Evolutionary conservation across 371 early-diverging fungal species (phyloP).

Genomic region (Apophysomyces sp.): DNA sequence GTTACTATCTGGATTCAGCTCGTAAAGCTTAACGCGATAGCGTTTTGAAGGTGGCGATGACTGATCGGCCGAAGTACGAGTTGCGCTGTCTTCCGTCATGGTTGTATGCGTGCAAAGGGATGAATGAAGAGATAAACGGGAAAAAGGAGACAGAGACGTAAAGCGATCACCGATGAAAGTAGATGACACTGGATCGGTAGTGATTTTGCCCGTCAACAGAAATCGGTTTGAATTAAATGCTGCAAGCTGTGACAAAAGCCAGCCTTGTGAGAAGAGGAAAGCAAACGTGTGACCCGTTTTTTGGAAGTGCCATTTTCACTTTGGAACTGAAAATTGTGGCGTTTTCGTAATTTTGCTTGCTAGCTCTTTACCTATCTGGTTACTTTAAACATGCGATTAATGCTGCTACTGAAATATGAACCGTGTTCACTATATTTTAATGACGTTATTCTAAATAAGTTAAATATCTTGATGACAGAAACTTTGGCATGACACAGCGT

Average conservation of each 20-base stretch:
- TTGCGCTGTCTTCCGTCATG: conserved; percentile 7
- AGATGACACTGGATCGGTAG: conserved; percentile 1
- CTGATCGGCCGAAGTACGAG: neutral
- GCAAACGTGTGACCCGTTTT: neutral
- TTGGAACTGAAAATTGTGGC: no score
- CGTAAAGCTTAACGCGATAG: conserved; percentile 79
- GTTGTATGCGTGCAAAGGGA: neutral
- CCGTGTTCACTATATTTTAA: no score
- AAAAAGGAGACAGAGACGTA: neutral
- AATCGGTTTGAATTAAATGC: neutral
- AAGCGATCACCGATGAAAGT: neutral
- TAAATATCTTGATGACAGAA: no score
- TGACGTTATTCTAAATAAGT: no score
- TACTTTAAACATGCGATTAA: no score
- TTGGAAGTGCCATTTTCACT: no score
- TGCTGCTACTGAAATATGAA: no score
- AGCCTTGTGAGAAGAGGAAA: neutral
- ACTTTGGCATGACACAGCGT: no score
- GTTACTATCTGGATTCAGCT: conserved; percentile 57
- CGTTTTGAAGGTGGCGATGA: conserved; percentile 2
- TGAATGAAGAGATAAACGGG: neutral
- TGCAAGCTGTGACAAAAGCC: neutral
- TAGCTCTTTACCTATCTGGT: no score
- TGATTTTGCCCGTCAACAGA: neutral
- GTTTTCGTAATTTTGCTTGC: no score